phyloP scores from a whole-genome alignment of 2,329 filamentous ascomycete species.

The Didymella lethalis region DNA sequence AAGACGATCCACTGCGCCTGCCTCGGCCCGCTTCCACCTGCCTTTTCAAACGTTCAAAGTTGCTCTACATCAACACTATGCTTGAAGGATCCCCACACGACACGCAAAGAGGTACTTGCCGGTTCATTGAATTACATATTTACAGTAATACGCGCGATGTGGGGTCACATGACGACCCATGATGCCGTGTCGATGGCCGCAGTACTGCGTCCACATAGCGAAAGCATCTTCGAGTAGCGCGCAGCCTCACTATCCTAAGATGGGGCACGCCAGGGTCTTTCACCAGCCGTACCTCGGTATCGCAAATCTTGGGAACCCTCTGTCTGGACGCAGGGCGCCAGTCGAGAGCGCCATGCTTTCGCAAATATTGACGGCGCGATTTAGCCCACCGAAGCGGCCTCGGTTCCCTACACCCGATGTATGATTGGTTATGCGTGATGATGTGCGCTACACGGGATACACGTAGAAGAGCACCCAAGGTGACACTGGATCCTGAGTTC shows the following conservation, averaged over 20 bases:
- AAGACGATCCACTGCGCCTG: constrained; percentile 7
- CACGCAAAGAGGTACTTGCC: not conserved
- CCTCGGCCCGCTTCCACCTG: constrained; percentile 15
- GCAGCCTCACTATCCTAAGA: constrained; percentile 2
- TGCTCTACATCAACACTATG: not conserved
- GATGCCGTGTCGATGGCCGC: not conserved
- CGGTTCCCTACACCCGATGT: not conserved
- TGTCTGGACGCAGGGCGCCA: constrained; percentile 3
- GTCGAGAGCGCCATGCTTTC: constrained; percentile 5
- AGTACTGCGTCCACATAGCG: not conserved
- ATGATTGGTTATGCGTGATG: constrained; percentile 4
- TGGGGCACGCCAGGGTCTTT: not conserved
- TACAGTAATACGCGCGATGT: not conserved
- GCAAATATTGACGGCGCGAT: constrained; percentile 13
- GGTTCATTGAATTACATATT: not conserved
- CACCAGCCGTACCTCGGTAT: constrained; percentile 12
- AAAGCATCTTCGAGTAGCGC: not conserved
- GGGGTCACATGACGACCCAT: too few species aligned
- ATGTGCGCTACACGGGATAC: not conserved
- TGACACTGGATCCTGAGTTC: not conserved
- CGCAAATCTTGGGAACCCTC: not conserved
- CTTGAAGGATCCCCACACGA: not conserved
- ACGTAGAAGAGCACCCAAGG: not conserved
- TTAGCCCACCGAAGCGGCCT: constrained; percentile 3
- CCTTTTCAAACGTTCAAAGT: not conserved